These are phyloP conservation scores for Seiridium unicorne DNA, from an alignment of 2,329 filamentous ascomycete species.

Conservation along the genomic window DNA sequence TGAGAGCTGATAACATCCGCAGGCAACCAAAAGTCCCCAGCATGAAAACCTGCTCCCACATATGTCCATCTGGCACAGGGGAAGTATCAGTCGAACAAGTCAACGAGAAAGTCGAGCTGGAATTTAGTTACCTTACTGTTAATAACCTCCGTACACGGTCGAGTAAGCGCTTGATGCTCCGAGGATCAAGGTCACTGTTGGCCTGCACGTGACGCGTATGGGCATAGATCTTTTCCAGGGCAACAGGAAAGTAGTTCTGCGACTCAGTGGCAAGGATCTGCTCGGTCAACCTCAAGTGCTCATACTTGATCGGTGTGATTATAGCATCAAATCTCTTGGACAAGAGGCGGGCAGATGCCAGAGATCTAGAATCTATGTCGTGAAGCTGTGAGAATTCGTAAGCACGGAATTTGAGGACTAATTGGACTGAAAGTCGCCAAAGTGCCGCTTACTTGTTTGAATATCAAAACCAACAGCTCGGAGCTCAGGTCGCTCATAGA, in stretches of 20 bases:
- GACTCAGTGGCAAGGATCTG: constrained; percentile 32
- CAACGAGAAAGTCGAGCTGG: neutral
- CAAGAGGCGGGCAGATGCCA: constrained; percentile 33
- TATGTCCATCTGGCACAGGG: constrained; percentile 35
- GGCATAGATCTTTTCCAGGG: constrained; percentile 32
- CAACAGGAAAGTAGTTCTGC: constrained; percentile 28
- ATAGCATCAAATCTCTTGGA: constrained; percentile 39
- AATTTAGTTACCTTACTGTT: constrained; percentile 35
- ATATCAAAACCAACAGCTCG: constrained; percentile 40
- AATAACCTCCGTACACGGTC: constrained; percentile 32
- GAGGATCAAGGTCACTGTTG: constrained; percentile 37
- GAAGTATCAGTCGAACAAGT: neutral
- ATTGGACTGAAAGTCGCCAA: neutral
- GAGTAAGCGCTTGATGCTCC: constrained; percentile 33
- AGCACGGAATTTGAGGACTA: constrained; percentile 7
- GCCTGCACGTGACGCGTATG: constrained; percentile 39
- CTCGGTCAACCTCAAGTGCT: constrained; percentile 34
- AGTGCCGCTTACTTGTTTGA: constrained; percentile 34
- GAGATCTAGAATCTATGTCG: constrained; percentile 31
- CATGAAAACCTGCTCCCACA: constrained; percentile 26
- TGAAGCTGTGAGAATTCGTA: constrained; percentile 31
- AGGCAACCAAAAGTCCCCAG: constrained; percentile 32
- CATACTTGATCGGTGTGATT: constrained; percentile 41
- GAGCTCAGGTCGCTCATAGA: constrained; percentile 37
- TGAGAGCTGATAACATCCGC: constrained; percentile 34